These are phyloP conservation scores for Prunus padus DNA, from an alignment of 306 rosid genomes.

Conservation along the genomic window DNA sequence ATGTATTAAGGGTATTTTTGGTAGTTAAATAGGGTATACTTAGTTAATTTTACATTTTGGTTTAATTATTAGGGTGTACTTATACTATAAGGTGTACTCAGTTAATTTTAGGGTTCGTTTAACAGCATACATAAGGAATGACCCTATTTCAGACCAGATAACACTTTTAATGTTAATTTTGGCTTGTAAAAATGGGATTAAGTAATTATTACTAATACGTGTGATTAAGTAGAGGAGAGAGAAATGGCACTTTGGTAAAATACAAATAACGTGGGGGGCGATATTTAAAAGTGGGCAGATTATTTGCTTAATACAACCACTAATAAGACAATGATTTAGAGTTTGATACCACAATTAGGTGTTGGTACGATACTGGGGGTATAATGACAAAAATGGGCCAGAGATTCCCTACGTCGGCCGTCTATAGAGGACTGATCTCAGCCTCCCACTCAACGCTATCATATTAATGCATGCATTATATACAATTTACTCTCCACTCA, in stretches of 20 bases:
- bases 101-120: no score
- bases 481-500: no score
- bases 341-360: slow-evolving; percentile 39
- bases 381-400: slow-evolving; percentile 43
- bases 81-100: no score
- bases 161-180: no score
- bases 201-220: no score
- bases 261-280: slow-evolving; percentile 25
- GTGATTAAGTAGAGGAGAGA: not conserved
- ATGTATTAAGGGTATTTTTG: no score
- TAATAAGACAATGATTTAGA: slow-evolving; percentile 34
- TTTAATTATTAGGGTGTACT: no score
- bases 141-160: no score
- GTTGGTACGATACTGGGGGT: slow-evolving; percentile 55
- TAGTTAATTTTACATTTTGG: no score
- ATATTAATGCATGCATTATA: not conserved
- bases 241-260: slow-evolving; percentile 37
- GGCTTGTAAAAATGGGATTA: no score
- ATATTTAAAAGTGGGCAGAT: slow-evolving; percentile 31
- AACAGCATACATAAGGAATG: no score
- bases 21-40: no score
- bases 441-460: slow-evolving; percentile 10
- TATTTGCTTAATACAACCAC: slow-evolving; percentile 31
- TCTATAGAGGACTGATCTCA: slow-evolving; percentile 68
- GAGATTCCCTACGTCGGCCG: slow-evolving; percentile 37